Evolutionary conservation across 495 filamentous ascomycete genomes (phyloP), one percentile per base, ranked within the genome.

Genomic region (Tuber aestivum): DNA sequence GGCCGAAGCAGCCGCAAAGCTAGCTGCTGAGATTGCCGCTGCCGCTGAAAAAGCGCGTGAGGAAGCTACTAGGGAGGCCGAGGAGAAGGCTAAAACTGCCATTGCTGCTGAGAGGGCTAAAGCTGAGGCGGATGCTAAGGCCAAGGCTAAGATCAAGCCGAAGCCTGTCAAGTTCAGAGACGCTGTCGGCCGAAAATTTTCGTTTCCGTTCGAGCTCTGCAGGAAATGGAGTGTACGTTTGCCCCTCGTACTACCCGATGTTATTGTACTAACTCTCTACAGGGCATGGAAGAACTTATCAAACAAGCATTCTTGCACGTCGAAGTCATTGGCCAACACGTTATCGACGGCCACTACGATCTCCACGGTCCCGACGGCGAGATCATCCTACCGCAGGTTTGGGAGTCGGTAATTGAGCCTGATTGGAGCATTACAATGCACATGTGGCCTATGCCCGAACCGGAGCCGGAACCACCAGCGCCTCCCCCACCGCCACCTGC

Each of bases 341-440:
- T 88, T 61, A 78, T 78, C 32, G 83, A 84, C n/a, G 86, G 86
- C 12, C 85, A 85, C 74, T 88, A 87, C 71, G 87, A 88, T 73
- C 83, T 88, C 18, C 78, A 86, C 56, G 84, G 86, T 9, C 83
- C 83, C 3, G 84, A 86, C 72, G 84, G 85, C 3, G 84, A 87
- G 42, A 86, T 87, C 42, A 86, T 88, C 50, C 81, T 88, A 3
- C 87, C 87, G 12, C 84, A 86, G 69, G 83, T 88, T 20, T 88
- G 87, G 87, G 87, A 87, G 41, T 86, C 86, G 37, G 83, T 87
- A 56, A 83, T 88, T 32, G 86, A 88, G 76, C 87, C 87, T 3
- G 86, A 86, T 69, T 97, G 93, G 93, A 87, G 88, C 56, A 91
- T 97, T 80, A 94, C 91, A 4, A 97, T 97, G 95, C 92, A 96